These are phyloP conservation scores for Rhododendron molle DNA, from an alignment of 148 eudicot species.

Conservation along the genomic window DNA sequence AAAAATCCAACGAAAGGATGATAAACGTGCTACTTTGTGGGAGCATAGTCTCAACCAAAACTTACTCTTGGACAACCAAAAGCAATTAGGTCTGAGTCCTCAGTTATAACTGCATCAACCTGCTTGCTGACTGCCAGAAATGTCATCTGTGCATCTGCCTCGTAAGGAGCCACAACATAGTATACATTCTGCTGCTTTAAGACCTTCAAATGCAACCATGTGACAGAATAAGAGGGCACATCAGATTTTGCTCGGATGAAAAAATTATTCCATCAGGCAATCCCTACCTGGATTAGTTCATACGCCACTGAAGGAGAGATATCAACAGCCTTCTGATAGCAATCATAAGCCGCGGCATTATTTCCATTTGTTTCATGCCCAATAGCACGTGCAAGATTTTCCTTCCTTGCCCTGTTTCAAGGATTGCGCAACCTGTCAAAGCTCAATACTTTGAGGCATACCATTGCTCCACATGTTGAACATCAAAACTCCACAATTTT, in stretches of 20 bases:
- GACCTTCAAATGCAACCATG: constrained; percentile 46
- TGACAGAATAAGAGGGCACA: background rate
- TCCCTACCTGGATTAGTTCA: constrained; percentile 76
- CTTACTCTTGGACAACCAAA: constrained; percentile 97
- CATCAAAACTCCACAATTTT: background rate
- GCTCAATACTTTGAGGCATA: background rate
- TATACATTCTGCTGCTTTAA: constrained; percentile 63
- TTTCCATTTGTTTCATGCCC: constrained; percentile 94
- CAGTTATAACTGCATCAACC: constrained; percentile 93
- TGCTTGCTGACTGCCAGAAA: constrained; percentile 72
- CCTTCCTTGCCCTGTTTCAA: constrained; percentile 75
- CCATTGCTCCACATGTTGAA: background rate
- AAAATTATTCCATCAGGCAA: background rate
- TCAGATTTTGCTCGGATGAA: background rate
- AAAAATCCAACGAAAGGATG: background rate
- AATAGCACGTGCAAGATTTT: constrained; percentile 83
- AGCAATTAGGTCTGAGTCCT: constrained; percentile 94
- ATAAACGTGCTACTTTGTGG: background rate
- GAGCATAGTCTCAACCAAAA: background rate
- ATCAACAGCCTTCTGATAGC: constrained; percentile 93
- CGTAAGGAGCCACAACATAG: constrained; percentile 93
- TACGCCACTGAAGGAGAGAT: constrained; percentile 85
- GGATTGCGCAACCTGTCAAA: background rate
- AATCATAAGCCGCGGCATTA: constrained; percentile 76
- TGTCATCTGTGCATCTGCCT: constrained; percentile 99